A percentile compares a stretch with the other conserved stretches of the same genome.
Evolutionary conservation across 768 basidiomycete species (phyloP).

Genomic region (Russula sp.): DNA sequence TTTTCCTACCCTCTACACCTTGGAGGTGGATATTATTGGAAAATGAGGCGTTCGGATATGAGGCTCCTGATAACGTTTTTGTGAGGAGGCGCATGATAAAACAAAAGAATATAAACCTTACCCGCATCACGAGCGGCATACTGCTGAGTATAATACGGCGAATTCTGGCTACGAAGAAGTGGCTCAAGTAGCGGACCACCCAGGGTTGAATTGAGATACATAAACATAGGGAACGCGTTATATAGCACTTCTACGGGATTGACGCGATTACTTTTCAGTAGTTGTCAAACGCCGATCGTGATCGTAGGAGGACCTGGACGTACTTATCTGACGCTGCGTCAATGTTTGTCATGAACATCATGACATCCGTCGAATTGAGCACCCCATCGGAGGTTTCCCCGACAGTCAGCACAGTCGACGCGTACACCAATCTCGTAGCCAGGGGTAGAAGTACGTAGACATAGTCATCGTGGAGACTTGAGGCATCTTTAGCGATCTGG

Average conservation of each 20-base stretch:
- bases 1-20: constrained; percentile 15
- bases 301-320: neutral
- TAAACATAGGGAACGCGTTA: constrained; percentile 16
- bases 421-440: constrained; percentile 3
- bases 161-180: constrained; percentile 12
- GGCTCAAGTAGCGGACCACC: constrained; percentile 16
- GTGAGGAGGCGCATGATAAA: neutral
- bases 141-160: neutral
- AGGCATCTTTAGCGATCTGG: neutral
- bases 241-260: constrained; percentile 17
- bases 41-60: constrained; percentile 4
- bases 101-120: neutral
- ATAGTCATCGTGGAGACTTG: neutral
- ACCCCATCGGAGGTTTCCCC: constrained; percentile 5
- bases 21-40: neutral
- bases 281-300: neutral
- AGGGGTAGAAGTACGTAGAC: constrained; percentile 8
- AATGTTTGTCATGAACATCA: constrained; percentile 22
- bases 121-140: constrained; percentile 16
- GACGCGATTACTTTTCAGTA: constrained; percentile 4
- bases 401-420: constrained; percentile 16
- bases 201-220: constrained; percentile 13
- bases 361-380: constrained; percentile 11
- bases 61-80: neutral
- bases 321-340: neutral